These are phyloP conservation scores for Hymenoscyphus repandus DNA, from an alignment of 2,329 filamentous ascomycete genomes.

Conservation along the genomic window DNA sequence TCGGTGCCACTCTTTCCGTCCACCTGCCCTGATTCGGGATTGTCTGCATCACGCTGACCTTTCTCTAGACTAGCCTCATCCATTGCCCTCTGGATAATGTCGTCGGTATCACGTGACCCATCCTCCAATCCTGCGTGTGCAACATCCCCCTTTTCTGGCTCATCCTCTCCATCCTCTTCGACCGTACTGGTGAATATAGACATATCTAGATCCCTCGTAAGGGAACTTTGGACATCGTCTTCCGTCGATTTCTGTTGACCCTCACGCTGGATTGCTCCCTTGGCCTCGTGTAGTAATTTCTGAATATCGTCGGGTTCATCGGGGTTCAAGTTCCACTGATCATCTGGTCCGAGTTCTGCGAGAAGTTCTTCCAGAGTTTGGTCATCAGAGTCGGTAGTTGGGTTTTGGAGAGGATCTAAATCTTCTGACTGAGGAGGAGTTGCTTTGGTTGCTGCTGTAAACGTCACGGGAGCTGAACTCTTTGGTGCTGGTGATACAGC, in stretches of 20 bases:
- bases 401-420: slow-evolving; percentile 13
- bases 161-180: slow-evolving; percentile 38
- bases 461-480: neutral
- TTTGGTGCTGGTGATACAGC: slow-evolving; percentile 12
- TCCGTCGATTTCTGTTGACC: slow-evolving; percentile 30
- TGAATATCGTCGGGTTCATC: slow-evolving; percentile 28
- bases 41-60: slow-evolving; percentile 1
- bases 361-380: slow-evolving; percentile 29
- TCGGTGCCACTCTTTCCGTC: neutral
- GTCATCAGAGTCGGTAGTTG: slow-evolving; percentile 16
- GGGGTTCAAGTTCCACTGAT: slow-evolving; percentile 25
- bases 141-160: slow-evolving; percentile 28
- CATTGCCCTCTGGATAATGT: slow-evolving; percentile 27
- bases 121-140: slow-evolving; percentile 27
- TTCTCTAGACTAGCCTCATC: slow-evolving; percentile 28
- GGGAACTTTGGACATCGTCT: slow-evolving; percentile 4
- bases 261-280: slow-evolving; percentile 21
- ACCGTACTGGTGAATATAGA: slow-evolving; percentile 35
- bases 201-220: slow-evolving; percentile 28
- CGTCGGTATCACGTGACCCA: slow-evolving; percentile 28
- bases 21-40: neutral
- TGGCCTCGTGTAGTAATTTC: slow-evolving; percentile 27
- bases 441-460: neutral
- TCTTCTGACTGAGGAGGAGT: neutral
- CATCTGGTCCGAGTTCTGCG: slow-evolving; percentile 25